Conservation (phyloP, 1,139 yeast genomes). For the Taphrina wiesneri region DNA sequence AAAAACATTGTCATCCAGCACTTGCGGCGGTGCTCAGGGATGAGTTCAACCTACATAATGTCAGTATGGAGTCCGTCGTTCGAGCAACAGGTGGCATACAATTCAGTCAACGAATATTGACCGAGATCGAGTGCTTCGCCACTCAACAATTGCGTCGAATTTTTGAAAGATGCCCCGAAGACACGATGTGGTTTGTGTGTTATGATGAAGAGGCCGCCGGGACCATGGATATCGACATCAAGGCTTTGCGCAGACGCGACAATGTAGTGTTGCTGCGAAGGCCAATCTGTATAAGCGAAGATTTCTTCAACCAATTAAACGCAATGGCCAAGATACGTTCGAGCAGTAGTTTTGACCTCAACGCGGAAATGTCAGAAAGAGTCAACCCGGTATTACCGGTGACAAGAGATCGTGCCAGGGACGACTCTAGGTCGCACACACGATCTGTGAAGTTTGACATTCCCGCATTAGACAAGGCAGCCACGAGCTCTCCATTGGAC, state of each 20-base stretch:
- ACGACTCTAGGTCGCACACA: constrained; percentile 1
- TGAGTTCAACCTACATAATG: neutral
- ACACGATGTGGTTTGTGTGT: constrained; percentile 11
- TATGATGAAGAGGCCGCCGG: constrained; percentile 19
- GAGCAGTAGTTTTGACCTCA: neutral
- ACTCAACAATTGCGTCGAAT: neutral
- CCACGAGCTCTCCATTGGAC: neutral
- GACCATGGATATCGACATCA: neutral
- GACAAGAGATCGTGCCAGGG: constrained; percentile 22
- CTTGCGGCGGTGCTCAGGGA: neutral
- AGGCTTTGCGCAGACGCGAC: neutral
- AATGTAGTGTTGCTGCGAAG: constrained; percentile 11
- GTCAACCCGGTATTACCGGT: constrained; percentile 13
- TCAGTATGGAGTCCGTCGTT: neutral
- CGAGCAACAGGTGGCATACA: neutral
- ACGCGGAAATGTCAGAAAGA: constrained; percentile 11
- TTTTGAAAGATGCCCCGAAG: neutral
- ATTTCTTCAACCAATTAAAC: constrained; percentile 2
- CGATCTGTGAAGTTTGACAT: constrained; percentile 11
- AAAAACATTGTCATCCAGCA: neutral
- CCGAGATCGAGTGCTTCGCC: constrained; percentile 13
- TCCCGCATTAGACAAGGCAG: constrained; percentile 1
- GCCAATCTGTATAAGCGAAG: constrained; percentile 2
- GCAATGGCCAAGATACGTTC: neutral
- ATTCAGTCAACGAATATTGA: constrained; percentile 1